Evolutionary conservation across 2,329 filamentous ascomycete genomes (phyloP), one percentile per base, ranked within the genome.

Genomic region (Didymella glomerata): DNA sequence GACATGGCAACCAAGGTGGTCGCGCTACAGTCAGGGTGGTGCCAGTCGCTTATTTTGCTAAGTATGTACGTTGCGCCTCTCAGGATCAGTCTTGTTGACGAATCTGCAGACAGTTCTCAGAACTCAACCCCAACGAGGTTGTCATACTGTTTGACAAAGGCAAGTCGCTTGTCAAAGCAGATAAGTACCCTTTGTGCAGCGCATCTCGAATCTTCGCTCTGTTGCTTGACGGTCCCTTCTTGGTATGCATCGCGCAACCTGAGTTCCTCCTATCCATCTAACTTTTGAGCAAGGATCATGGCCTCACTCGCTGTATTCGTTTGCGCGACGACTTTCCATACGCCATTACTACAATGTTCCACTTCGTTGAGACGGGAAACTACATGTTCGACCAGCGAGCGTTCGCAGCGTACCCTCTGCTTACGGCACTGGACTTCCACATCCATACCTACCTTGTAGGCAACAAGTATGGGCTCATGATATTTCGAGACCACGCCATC

Each of bases 371-470:
- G n/a, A 61, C 56, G 4, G 62, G 61, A 3, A 34, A 34, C 48
- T 74, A 74, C 54, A 22, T 41, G n/a, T 61, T 68, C 60, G 57
- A 66, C 22, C 42, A 55, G 20, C 34, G 27, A 14, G 46, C 56
- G 2, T 51, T 47, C 9, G 50, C 61, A 46, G 14, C 40, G 18
- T 60, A 62, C 28, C 65, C 66, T 8, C 41, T 57, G 24, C 60
- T 68, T 38, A 71, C 67, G 8, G 50, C 65, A 32, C 62, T 70
- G 2, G 71, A 74, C 48, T 56, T 68, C 1, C 67, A 73, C 48
- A 40, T 73, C 16, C 70, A 72, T 38, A 58, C 59, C n/a, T 73
- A 73, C 60, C 36, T 68, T 27, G 48, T 61, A 5, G 66, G 63
- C 11, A 52, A 18, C 40, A 71, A 70, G 40, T 74, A 74, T 50